Percentiles rank a stretch among this genome's conserved stretches.
Conservation (phyloP, 2,329 filamentous ascomycete species). For the Pseudogymnoascus pannorum region DNA sequence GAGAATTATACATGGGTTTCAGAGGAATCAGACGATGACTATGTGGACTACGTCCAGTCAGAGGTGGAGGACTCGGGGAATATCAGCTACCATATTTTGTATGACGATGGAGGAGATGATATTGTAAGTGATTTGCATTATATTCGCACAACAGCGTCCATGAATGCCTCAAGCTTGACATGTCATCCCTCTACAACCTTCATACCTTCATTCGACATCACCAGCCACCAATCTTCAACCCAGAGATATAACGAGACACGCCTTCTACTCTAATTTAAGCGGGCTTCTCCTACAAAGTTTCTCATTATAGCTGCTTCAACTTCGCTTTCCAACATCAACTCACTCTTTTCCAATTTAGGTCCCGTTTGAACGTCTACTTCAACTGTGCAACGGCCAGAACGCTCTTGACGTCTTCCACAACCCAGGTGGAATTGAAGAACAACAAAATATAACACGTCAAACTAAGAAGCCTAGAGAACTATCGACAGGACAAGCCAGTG, state of each 20-base stretch:
- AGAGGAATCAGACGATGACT: slow-evolving; percentile 18
- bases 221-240: not conserved
- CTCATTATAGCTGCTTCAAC: not conserved
- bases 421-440: slow-evolving; percentile 15
- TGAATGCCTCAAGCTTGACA: not conserved
- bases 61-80: slow-evolving; percentile 18
- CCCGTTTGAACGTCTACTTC: slow-evolving; percentile 36
- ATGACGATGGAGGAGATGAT: slow-evolving; percentile 26
- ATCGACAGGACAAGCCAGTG: slow-evolving; percentile 10
- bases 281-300: not conserved
- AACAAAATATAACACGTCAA: slow-evolving; percentile 11
- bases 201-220: not conserved
- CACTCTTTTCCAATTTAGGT: slow-evolving; percentile 31
- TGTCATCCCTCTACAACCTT: not conserved
- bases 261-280: not conserved
- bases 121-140: slow-evolving; percentile 22
- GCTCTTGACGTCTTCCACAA: slow-evolving; percentile 37
- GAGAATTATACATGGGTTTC: not conserved
- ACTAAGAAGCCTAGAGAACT: slow-evolving; percentile 10
- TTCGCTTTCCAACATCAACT: not conserved
- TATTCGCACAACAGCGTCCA: not conserved
- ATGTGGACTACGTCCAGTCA: slow-evolving; percentile 26
- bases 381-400: slow-evolving; percentile 38
- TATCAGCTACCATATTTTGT: slow-evolving; percentile 26
- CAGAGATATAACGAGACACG: not conserved